Base-by-base conservation (phyloP, 2,329 filamentous ascomycete species). In the Coccinonectria pachysandricola region DNA sequence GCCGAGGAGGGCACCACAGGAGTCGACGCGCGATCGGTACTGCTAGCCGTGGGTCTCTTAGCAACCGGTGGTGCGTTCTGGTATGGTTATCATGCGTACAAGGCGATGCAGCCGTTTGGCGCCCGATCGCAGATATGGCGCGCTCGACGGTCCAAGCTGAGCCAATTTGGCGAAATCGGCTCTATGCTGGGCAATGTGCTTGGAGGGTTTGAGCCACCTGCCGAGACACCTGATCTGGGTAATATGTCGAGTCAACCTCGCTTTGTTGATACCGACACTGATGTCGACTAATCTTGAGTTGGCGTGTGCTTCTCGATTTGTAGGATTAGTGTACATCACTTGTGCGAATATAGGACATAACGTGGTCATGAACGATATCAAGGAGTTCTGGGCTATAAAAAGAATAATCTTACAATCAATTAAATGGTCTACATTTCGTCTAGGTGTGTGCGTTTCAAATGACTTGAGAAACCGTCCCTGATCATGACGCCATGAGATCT, bases 131-230 rank as follows among this genome's bases (percentile, higher is more conserved):
- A 70, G 26, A 40, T 55, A 2, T 71, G 65, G 54, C 47, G 48
- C 30, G 43, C 53, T 2, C 30, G 42, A n/a, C 46, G 49, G 1
- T 44, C 49, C 2, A 48, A 46, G 25, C 35, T 69, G 17, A 50
- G 54, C 24, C 53, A 55, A 30, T 64, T 65, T 36, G 65, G 65
- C 4, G 60, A 64, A 12, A 47, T 66, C 10, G 64, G 65, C 1
- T 52, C 57, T 1, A 59, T 70, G 48, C 37, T 70, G 15, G 42
- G 43, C 9, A 52, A 46, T 21, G 52, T 47, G 5, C 32, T 58
- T 11, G 52, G 53, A 15, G 39, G 43, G 3, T 42, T 39, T 25
- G 34, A 35, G 13, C 27, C 40, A 15, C 31, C 35, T 3, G 22
- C 22, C n/a, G 36, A 31, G 23, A 21, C 34, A 13, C 23, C 39